These are phyloP conservation scores for Letharia columbiana DNA, from an alignment of 495 filamentous ascomycete species.

Conservation along the genomic window DNA sequence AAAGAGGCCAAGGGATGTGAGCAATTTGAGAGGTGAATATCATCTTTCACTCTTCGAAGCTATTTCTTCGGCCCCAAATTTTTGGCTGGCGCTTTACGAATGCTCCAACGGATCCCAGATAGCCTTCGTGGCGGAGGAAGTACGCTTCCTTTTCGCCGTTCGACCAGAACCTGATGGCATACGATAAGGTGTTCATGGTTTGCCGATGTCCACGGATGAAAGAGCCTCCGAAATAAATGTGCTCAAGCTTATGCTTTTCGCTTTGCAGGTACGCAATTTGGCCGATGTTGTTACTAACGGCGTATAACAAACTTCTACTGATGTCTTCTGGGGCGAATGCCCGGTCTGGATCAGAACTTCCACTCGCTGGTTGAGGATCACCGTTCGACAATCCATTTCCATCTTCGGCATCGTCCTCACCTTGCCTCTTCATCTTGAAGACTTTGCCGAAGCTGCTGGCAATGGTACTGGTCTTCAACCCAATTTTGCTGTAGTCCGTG, in stretches of 20 bases:
- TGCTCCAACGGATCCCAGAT: slow-evolving; percentile 90
- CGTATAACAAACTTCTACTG: slow-evolving; percentile 68
- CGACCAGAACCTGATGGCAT: slow-evolving; percentile 95
- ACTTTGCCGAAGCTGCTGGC: slow-evolving; percentile 96
- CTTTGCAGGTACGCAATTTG: slow-evolving; percentile 95
- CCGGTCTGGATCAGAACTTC: slow-evolving; percentile 27
- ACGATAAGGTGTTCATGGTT: slow-evolving; percentile 93
- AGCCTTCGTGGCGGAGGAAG: slow-evolving; percentile 92
- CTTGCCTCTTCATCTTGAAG: slow-evolving; percentile 71
- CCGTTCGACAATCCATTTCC: slow-evolving; percentile 52
- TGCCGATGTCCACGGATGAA: slow-evolving; percentile 95
- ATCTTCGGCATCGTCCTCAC: slow-evolving; percentile 71
- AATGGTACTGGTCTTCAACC: slow-evolving; percentile 85
- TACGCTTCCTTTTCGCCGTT: slow-evolving; percentile 91
- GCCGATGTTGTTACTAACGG: slow-evolving; percentile 92
- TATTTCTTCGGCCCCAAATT: slow-evolving; percentile 86
- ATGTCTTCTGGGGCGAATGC: slow-evolving; percentile 57
- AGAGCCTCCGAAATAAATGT: slow-evolving; percentile 95
- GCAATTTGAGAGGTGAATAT: neutral
- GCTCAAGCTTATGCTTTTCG: slow-evolving; percentile 78
- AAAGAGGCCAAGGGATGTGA: neutral
- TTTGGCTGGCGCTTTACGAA: slow-evolving; percentile 84
- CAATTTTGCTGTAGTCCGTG: slow-evolving; percentile 89
- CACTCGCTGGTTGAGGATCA: slow-evolving; percentile 30
- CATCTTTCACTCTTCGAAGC: slow-evolving; percentile 38